These are phyloP conservation scores for Spergularia azorica DNA, from an alignment of 179 eudicot species.

Conservation along the genomic window DNA sequence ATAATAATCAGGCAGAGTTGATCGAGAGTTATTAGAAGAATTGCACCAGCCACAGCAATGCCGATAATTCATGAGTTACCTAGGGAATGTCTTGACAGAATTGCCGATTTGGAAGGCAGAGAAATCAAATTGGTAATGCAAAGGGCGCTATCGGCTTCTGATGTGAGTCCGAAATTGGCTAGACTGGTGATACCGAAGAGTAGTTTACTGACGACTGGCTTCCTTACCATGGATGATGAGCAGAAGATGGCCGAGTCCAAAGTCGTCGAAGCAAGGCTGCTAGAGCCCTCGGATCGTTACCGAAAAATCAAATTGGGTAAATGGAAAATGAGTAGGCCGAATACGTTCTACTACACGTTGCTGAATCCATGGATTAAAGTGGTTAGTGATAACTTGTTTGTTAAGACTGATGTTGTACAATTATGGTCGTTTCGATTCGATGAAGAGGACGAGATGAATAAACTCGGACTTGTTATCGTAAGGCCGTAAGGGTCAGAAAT, in stretches of 20 bases:
- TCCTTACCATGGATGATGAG: neutral
- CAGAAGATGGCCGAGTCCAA: neutral
- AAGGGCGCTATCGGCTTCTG: neutral
- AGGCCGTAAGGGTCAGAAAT: neutral
- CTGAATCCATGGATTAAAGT: neutral
- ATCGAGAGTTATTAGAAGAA: neutral
- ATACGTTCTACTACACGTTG: neutral
- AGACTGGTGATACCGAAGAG: neutral
- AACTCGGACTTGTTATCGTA: constrained; percentile 5
- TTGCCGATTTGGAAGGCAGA: neutral
- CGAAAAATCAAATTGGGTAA: neutral
- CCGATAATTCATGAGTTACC: neutral
- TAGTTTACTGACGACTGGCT: neutral
- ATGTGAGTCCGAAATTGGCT: neutral
- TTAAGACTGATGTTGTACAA: neutral
- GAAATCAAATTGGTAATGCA: neutral
- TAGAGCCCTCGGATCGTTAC: neutral
- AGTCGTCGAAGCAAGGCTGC: neutral
- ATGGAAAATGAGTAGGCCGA: neutral
- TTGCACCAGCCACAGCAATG: neutral
- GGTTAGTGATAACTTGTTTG: neutral
- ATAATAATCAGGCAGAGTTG: neutral
- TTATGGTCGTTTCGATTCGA: constrained; percentile 1
- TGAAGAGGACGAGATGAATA: neutral
- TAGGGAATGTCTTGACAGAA: neutral